Evolutionary conservation across 2,329 filamentous ascomycete genomes (phyloP).

Genomic region (Aspergillus nomiae): DNA sequence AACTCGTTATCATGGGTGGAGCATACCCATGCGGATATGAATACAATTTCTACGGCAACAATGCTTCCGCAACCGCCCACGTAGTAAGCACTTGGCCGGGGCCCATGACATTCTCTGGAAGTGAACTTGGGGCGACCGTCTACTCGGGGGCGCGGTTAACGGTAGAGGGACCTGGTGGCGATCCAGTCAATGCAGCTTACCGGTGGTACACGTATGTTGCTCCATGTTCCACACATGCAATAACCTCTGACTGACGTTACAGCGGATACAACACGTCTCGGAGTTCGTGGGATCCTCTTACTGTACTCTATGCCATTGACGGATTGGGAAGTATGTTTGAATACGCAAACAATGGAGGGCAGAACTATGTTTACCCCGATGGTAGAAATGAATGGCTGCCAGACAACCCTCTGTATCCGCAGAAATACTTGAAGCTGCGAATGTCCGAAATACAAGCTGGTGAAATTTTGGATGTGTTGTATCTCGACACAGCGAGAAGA

Average conservation of each 20-base stretch:
- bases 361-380: constrained; percentile 8
- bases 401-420: not conserved
- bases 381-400: constrained; percentile 10
- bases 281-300: constrained; percentile 10
- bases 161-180: not conserved
- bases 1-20: constrained; percentile 12
- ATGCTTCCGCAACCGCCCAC: not conserved
- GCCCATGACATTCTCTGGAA: constrained; percentile 1
- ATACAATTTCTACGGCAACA: constrained; percentile 8
- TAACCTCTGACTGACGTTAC: not conserved
- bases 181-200: constrained; percentile 10
- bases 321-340: constrained; percentile 3
- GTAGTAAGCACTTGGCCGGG: constrained; percentile 11
- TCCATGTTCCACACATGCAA: not conserved
- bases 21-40: constrained; percentile 9
- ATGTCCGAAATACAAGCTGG: not conserved
- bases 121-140: constrained; percentile 8
- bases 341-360: not conserved
- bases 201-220: constrained; percentile 12
- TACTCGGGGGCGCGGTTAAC: constrained; percentile 5
- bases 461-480: not conserved
- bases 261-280: constrained; percentile 8
- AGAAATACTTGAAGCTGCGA: not conserved
- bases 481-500: not conserved
- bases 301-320: constrained; percentile 9